Base-by-base conservation (phyloP, 768 basidiomycete species). In the Amanita pallidorosea region DNA sequence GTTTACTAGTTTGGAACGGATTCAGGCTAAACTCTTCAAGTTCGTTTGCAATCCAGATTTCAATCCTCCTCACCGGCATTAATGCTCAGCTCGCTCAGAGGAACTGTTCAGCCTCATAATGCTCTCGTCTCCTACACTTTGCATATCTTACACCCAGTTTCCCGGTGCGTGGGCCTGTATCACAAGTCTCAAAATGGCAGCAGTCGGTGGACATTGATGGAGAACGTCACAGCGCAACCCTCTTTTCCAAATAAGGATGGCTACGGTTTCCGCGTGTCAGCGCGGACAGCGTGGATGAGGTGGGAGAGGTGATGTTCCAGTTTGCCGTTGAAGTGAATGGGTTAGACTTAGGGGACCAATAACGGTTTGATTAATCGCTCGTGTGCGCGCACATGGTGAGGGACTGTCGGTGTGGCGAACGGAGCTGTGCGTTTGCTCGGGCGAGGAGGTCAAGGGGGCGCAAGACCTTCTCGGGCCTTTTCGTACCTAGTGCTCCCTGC, bases 371-470 rank as follows among this genome's bases (percentile, higher is more conserved):
- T n/a, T 66, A 73, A 18, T 54, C 88, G 15, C 86, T 82, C 57
- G 79, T 92, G 1, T 92, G 89, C 61, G 89, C 88, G 4, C 89
- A 92, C 60, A 80, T 77, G 4, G 70, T 75, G 36, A 74, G 88
- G 45, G 88, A 91, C 60, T 93, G 88, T 65, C 73, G 88, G 5
- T 91, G 89, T 55, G 84, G 83, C 2, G 73, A 83, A 9, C 72
- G 64, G 18, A 88, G 89, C 0, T 72, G 73, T 2, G 69, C 66
- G 9, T 74, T 91, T 7, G 77, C 70, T 2, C 66, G 65, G 0
- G 67, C 15, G 65, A 70, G 4, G 83, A 87, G 59, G 63, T 85
- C 6, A 61, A 61, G 35, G 63, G 59, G 36, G 45, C 63, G 18
- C 53, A 64, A n/a, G n/a, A n/a, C n/a, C n/a, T n/a, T n/a, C n/a